Evolutionary conservation across 2,329 filamentous ascomycete genomes (phyloP).

Genomic region (Ceratocystis eucalypticola): DNA sequence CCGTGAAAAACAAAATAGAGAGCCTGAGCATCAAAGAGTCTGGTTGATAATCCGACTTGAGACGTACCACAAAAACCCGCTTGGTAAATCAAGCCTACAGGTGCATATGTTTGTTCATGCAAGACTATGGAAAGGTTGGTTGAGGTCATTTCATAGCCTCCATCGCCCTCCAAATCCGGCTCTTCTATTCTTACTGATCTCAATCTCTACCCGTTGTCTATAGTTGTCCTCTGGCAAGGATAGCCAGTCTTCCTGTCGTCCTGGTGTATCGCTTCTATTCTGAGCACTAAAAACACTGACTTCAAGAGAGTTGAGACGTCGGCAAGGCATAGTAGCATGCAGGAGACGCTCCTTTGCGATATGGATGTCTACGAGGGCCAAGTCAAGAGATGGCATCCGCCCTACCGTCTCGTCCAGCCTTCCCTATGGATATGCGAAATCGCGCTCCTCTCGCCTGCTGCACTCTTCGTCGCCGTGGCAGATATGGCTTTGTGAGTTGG

Average conservation of each 20-base stretch:
- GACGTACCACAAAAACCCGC: not conserved
- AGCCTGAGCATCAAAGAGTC: not conserved
- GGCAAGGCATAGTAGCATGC: not conserved
- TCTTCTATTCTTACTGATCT: not conserved
- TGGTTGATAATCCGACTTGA: not conserved
- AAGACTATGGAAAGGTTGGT: not conserved
- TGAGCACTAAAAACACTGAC: not conserved
- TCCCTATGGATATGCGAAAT: not conserved
- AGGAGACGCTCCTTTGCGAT: not conserved
- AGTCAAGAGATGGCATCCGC: too few species aligned
- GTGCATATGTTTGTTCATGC: not conserved
- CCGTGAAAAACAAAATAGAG: not conserved
- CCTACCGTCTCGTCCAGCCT: not conserved
- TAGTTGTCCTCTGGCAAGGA: not conserved
- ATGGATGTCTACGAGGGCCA: too few species aligned
- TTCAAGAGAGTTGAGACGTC: not conserved
- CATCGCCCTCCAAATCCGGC: not conserved
- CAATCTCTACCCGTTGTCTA: conserved; percentile 6
- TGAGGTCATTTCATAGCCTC: not conserved
- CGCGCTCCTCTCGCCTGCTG: too few species aligned
- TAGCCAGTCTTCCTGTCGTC: not conserved
- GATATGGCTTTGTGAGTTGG: too few species aligned
- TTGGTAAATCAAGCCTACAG: not conserved
- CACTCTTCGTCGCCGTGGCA: too few species aligned
- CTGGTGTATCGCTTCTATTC: not conserved